These are phyloP conservation scores for Boletus vinaceobasis DNA, from an alignment of 768 basidiomycete genomes.

Conservation along the genomic window DNA sequence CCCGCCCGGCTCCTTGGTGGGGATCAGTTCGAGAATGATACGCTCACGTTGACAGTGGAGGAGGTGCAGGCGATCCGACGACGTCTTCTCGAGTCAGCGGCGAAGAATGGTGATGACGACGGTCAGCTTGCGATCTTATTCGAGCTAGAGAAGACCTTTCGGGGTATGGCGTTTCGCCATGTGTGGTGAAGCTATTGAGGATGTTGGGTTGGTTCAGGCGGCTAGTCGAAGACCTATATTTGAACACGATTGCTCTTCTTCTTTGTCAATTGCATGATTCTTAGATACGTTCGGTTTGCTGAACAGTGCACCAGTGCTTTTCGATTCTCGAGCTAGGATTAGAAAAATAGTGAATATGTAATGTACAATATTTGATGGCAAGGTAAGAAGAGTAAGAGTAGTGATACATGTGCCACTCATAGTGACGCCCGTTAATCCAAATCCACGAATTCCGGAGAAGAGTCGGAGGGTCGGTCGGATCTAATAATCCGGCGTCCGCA, in stretches of 20 bases:
- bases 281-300: not conserved
- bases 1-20: not conserved
- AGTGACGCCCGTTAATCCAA: not conserved
- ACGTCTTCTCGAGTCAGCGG: conserved; percentile 6
- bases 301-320: not conserved
- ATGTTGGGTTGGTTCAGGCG: not conserved
- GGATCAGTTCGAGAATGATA: conserved; percentile 2
- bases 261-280: not conserved
- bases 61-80: conserved; percentile 17
- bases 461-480: not conserved
- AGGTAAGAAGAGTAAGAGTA: not conserved
- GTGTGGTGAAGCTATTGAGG: conserved; percentile 17
- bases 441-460: not conserved
- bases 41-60: conserved; percentile 16
- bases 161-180: conserved; percentile 23
- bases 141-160: conserved; percentile 19
- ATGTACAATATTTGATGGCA: conserved; percentile 2
- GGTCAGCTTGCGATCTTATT: conserved; percentile 19
- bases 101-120: not conserved
- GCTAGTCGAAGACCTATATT: not conserved
- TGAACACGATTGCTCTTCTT: not conserved
- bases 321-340: not conserved
- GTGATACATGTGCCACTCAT: not conserved
- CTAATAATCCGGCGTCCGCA: conserved; percentile 31
- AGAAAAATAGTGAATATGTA: not conserved